Evolutionary conservation across 1,139 yeast genomes (phyloP), one percentile per base, ranked within the genome.

Genomic region (Petasospora fabianii): DNA sequence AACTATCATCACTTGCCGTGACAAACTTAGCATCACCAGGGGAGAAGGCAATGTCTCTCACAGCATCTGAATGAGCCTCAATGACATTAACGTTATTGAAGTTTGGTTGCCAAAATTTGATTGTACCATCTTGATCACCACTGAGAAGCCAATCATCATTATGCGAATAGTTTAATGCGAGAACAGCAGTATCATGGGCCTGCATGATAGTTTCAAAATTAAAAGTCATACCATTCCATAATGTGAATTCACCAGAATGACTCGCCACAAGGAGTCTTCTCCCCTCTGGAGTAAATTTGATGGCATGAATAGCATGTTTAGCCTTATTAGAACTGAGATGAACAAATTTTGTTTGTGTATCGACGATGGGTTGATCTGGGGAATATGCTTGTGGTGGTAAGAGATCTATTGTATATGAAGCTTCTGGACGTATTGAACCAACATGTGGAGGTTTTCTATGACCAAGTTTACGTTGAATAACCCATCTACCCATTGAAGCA

Each of bases 71-170:
- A 59, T 92, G 98, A 0, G 87, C 95, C 30, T 75, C 71, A 28
- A 92, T 64, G 44, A 86, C 85, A 60, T 90, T 88, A 34, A 94
- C 97, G 66, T 92, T 92, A 62, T 92, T 92, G 68, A 92, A 87
- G 63, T 94, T 92, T 7, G 97, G 95, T 62, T 92, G 97, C 97
- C 98, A 94, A 58, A 84, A 92, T 65, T 92, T 92, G 54, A 92
- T 75, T 10, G 73, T 71, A 24, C 98, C 99, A 44, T 83, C 90
- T 55, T 88, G 94, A 62, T 92, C 98, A 28, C 96, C 96, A 55
- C 94, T 81, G 26, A 92, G 68, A 46, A 92, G 71, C 97, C 97
- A 92, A 50, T 90, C 97, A 46, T 88, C 97, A 48, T 84, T 84
- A 59, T 88, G 95, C 10, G 94, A 81, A 61, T 90, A 94, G 47